phyloP scores from a whole-genome alignment of 2,329 filamentous ascomycete species.

The Penicillium sp. region DNA sequence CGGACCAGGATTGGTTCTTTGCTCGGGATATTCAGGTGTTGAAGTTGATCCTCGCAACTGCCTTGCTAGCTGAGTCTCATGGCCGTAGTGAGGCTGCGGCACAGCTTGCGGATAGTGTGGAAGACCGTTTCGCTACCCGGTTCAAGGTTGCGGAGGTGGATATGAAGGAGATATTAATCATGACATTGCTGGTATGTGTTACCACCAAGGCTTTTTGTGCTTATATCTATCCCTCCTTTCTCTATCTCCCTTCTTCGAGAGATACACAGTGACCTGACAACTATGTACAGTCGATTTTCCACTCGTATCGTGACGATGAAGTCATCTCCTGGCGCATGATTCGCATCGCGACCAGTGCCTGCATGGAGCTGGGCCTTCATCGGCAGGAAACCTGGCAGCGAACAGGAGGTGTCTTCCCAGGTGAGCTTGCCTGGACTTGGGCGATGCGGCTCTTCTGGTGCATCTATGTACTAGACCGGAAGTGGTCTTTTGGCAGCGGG shows the following conservation, averaged over 20 bases:
- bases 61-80: slow-evolving; percentile 71
- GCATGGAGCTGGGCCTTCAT: slow-evolving; percentile 54
- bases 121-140: slow-evolving; percentile 37
- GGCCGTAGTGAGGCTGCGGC: slow-evolving; percentile 66
- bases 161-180: slow-evolving; percentile 41
- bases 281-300: slow-evolving; percentile 36
- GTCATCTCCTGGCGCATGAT: slow-evolving; percentile 54
- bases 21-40: slow-evolving; percentile 64
- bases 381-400: slow-evolving; percentile 46
- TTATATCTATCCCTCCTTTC: neutral
- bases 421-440: slow-evolving; percentile 40
- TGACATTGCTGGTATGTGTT: slow-evolving; percentile 32
- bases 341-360: slow-evolving; percentile 50
- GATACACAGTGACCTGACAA: neutral
- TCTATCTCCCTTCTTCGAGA: neutral
- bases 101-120: slow-evolving; percentile 37
- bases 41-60: slow-evolving; percentile 78
- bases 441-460: slow-evolving; percentile 52
- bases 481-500: slow-evolving; percentile 57
- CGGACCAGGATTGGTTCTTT: slow-evolving; percentile 40
- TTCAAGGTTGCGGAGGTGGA: slow-evolving; percentile 41
- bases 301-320: slow-evolving; percentile 52
- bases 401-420: slow-evolving; percentile 39
- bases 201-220: neutral
- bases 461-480: slow-evolving; percentile 55